Evolutionary conservation across 2,329 filamentous ascomycete genomes (phyloP), one percentile per base, ranked within the genome.

Genomic region (Teratosphaeria pseudoeucalypti): DNA sequence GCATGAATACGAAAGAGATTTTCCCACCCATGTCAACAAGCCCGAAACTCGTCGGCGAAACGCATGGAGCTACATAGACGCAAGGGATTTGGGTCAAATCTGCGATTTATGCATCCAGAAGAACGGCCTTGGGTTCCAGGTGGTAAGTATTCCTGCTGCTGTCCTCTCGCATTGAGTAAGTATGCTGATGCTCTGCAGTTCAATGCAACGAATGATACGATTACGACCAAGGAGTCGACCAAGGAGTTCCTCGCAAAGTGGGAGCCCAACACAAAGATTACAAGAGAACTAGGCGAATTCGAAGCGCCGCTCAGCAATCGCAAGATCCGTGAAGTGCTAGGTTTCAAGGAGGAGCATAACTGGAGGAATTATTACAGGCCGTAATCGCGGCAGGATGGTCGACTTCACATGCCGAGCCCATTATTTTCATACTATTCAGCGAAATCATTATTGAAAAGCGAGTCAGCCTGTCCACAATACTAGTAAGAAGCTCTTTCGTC

Each of bases 61-160:
- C 67, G 83, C 81, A 0, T 86, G 83, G 83, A 79, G 77, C 26
- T 86, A 87, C 67, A 83, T 83, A 26, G 84, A 86, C 67, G 81
- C 82, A 0, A 71, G 83, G 3, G 84, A 86, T 64, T 68, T 86
- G 2, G 84, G 82, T 0, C 81, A 83, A 69, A 85, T 86, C 59
- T 85, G 81, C 66, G 74, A 85, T 62, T 66, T 81, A 9, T 78
- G 75, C 19, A 75, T 85, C 4, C 64, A 77, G 61, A 81, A 78
- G 63, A 76, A 77, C 66, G 82, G 81, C 0, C 66, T 86, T 10
- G 83, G 83, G 0, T 86, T 84, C 64, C 82, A 86, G 66, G 73
- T 85, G 0, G 43, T 49, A 23, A 49, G 43, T 19, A 6, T 6
- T n/a, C 19, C n/a, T 19, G 19, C 6, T 19, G 16, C 43, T 49